Conservation (phyloP, 257 asterid species). For the Lycium barbarum region DNA sequence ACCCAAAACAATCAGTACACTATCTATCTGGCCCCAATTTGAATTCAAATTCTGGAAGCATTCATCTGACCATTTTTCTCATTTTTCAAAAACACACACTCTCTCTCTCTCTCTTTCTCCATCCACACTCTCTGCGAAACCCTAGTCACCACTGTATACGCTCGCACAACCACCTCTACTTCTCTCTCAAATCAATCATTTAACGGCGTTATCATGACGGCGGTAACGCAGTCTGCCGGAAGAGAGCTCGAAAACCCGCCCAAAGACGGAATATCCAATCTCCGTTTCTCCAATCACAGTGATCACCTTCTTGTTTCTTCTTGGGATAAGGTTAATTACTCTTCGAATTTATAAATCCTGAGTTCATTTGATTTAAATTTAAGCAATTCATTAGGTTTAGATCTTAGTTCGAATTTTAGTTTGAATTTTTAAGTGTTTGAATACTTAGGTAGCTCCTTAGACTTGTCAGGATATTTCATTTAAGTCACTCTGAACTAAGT, state of each 20-base stretch:
- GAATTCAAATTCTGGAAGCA: constrained; percentile 31
- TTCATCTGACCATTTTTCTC: not conserved
- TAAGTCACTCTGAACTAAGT: too few species aligned
- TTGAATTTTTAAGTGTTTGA: too few species aligned
- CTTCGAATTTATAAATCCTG: not conserved
- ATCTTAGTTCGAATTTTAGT: not conserved
- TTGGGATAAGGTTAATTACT: constrained; percentile 76
- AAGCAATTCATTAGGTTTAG: not conserved
- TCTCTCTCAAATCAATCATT: not conserved
- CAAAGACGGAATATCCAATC: constrained; percentile 77
- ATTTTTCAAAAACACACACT: not conserved
- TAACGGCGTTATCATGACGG: constrained; percentile 55
- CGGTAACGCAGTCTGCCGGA: constrained; percentile 60
- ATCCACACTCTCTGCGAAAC: constrained; percentile 24
- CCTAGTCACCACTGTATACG: constrained; percentile 15
- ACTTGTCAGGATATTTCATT: too few species aligned
- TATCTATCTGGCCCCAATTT: constrained; percentile 6
- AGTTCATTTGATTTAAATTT: not conserved
- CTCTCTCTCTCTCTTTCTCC: not conserved
- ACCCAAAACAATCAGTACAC: not conserved
- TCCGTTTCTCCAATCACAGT: constrained; percentile 85
- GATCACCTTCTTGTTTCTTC: constrained; percentile 86
- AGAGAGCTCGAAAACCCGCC: constrained; percentile 71
- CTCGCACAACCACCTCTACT: not conserved
- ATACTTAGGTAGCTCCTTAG: too few species aligned